phyloP scores from a whole-genome alignment of 768 basidiomycete genomes.

The Tremella mesenterica region DNA sequence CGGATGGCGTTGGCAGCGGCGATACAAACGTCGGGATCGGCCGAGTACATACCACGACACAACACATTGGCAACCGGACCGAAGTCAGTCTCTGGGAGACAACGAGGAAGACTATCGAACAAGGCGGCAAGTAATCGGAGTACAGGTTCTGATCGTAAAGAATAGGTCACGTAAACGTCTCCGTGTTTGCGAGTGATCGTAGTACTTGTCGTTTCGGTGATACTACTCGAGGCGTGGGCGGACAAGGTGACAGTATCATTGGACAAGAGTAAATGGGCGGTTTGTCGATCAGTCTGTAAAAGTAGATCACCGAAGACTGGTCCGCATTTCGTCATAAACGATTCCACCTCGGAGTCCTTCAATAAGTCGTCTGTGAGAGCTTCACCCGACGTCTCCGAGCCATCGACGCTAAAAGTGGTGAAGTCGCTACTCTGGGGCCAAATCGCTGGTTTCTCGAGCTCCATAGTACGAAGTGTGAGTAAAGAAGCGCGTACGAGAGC shows the following conservation, averaged over 20 bases:
- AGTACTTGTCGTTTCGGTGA: conserved; percentile 58
- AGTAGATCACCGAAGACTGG: conserved; percentile 55
- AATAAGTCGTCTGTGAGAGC: conserved; percentile 54
- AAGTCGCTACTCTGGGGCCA: conserved; percentile 78
- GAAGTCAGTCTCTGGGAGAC: conserved; percentile 54
- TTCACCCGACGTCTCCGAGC: conserved; percentile 51
- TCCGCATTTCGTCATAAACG: conserved; percentile 62
- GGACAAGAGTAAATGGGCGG: conserved; percentile 70
- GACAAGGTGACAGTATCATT: conserved; percentile 62
- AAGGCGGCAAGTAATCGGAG: conserved; percentile 66
- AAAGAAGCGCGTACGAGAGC: conserved; percentile 71
- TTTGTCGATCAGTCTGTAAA: conserved; percentile 54
- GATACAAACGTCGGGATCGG: conserved; percentile 66
- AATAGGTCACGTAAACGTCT: conserved; percentile 53
- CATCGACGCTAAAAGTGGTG: too few relatives aligned
- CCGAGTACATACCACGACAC: conserved; percentile 70
- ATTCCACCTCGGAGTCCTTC: conserved; percentile 60
- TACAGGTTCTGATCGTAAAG: conserved; percentile 54
- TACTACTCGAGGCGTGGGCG: conserved; percentile 48
- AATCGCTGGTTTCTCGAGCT: conserved; percentile 62
- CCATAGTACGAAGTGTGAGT: conserved; percentile 60
- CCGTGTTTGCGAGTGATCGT: conserved; percentile 59
- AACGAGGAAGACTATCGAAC: conserved; percentile 78
- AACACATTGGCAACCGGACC: conserved; percentile 67
- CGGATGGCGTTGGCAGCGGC: conserved; percentile 60